Evolutionary conservation across 208 protist species (phyloP).

Genomic region (Leishmania amazonensis): DNA sequence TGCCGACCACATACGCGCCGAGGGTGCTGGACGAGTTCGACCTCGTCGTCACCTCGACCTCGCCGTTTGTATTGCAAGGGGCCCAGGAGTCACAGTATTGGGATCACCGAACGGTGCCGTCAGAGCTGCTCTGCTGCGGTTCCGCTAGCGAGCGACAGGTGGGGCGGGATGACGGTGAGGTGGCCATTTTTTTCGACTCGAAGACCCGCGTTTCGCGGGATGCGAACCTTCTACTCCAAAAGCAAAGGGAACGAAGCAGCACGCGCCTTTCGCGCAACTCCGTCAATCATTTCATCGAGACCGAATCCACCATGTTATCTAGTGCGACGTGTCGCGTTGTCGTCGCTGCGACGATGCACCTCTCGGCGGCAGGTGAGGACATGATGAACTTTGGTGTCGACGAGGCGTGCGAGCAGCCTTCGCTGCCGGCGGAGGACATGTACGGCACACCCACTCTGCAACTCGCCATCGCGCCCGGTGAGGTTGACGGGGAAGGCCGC

Average conservation of each 20-base stretch:
- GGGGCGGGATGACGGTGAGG: constrained; percentile 18
- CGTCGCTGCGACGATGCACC: constrained; percentile 20
- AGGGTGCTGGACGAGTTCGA: constrained; percentile 63
- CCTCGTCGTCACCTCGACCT: constrained; percentile 51
- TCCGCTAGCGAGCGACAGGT: constrained; percentile 4
- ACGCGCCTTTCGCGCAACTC: neutral
- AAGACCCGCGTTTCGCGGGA: constrained; percentile 13
- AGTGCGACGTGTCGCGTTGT: constrained; percentile 18
- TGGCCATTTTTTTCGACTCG: constrained; percentile 25
- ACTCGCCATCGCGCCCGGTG: constrained; percentile 21
- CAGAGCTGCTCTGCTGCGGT: constrained; percentile 24
- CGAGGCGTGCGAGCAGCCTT: constrained; percentile 18
- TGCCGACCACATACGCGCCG: constrained; percentile 61
- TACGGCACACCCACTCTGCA: neutral
- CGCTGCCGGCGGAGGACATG: neutral
- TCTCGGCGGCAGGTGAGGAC: constrained; percentile 6
- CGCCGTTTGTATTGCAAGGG: constrained; percentile 52
- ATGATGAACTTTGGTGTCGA: constrained; percentile 1
- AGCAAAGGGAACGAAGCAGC: neutral
- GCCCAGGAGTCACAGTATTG: constrained; percentile 64
- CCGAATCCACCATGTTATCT: neutral
- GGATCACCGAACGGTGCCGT: constrained; percentile 31
- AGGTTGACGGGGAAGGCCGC: constrained; percentile 24
- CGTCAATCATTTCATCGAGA: neutral
- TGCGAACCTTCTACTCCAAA: constrained; percentile 6